Percentiles rank a stretch among this genome's conserved stretches.
Conservation (phyloP, 305 asterid genomes). For the Fraxinus xanthoxyloides region DNA sequence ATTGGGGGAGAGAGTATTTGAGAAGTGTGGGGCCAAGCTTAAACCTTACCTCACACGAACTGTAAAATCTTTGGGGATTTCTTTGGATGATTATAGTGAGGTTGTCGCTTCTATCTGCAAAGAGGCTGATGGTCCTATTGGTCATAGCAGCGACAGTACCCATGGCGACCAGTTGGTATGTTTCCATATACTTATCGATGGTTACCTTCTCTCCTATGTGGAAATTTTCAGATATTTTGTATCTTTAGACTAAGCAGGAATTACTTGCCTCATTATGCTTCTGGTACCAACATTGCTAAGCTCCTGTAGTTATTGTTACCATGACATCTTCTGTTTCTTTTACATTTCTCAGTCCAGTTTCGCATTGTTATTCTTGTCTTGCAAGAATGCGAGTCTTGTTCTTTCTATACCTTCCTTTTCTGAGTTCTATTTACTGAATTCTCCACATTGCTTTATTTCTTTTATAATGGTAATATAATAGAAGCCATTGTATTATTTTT, state of each 20-base stretch:
- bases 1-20: constrained; percentile 73
- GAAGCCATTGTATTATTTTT: constrained; percentile 4
- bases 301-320: background rate
- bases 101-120: constrained; percentile 24
- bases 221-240: background rate
- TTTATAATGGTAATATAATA: background rate
- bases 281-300: background rate
- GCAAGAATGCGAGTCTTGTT: background rate
- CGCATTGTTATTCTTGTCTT: background rate
- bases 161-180: constrained; percentile 51
- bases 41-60: constrained; percentile 65
- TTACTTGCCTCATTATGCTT: background rate
- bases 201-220: background rate
- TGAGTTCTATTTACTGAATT: constrained; percentile 4
- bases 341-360: background rate
- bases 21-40: constrained; percentile 61
- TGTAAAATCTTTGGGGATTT: constrained; percentile 44
- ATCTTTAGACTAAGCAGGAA: background rate
- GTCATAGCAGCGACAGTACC: constrained; percentile 35
- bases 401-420: constrained; percentile 14
- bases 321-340: background rate
- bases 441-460: constrained; percentile 11
- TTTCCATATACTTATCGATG: constrained; percentile 14
- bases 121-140: constrained; percentile 31
- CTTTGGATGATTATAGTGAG: constrained; percentile 34